Base-by-base conservation (phyloP, 1,284 basidiomycete genomes). In the Rhodotorula sp. region DNA sequence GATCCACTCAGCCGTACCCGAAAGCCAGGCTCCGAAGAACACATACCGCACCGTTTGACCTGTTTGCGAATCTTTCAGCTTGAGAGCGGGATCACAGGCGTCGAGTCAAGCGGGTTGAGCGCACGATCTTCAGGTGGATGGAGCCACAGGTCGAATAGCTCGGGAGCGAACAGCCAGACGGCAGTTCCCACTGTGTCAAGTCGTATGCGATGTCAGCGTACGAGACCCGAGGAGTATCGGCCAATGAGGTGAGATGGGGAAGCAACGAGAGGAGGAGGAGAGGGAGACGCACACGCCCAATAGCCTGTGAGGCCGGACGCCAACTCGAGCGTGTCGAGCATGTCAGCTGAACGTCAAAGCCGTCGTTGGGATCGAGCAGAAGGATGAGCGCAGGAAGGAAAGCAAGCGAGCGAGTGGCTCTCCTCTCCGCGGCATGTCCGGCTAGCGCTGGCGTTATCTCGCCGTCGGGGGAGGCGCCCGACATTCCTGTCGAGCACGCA, bases 121-220 rank as follows among this genome's bases (percentile, higher is more conserved):
- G 32, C 34, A 60, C 59, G 36, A 17, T 52, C 49, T 3, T 27
- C 32, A 27, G 49, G 49, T 19, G 49, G 59, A n/a, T 60, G 48
- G 6, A 22, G 32, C 48, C 49, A 36, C n/a, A 60, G 32, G 49
- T 60, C 59, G 49, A 52, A 32, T 13, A 61, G 27, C 51, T 61
- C 60, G 20, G 60, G 60, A 5, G n/a, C 22, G 29, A 61, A 61
- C 34, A 61, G 36, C 60, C 60, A 61, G 34, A 61, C n/a, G 1
- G 49, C 36, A 2, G 27, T 13, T 1, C 59, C 59, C 59, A 60
- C 48, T n/a, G 49, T 27, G 20, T 59, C n/a, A n/a, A 44, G 39
- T 44, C 19, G 13, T 10, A 17, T 15, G 11, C 5, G 19, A 17
- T 17, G 39, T 44, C 7, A 44, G 39, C 39, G 58, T 13, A 6